Conservation (phyloP, 345 rosid species). For the Arabis alpina region DNA sequence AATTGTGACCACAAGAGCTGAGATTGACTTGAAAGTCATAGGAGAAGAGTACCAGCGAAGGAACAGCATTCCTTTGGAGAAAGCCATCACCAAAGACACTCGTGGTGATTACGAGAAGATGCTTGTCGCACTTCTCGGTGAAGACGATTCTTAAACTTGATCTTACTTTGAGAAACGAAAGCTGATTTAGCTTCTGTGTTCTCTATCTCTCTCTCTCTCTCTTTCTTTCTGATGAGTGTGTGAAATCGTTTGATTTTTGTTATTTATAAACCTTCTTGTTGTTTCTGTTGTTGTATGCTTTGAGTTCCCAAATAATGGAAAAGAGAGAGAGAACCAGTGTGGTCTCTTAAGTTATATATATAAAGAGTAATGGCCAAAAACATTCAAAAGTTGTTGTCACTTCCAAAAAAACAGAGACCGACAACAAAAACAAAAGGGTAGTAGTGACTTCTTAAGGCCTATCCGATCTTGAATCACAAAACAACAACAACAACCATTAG, state of each 20-base stretch:
- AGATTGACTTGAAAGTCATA: slow-evolving; percentile 65
- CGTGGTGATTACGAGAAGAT: slow-evolving; percentile 69
- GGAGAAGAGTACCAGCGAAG: slow-evolving; percentile 69
- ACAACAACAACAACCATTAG: background rate
- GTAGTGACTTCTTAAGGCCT: background rate
- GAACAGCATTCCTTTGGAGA: slow-evolving; percentile 60
- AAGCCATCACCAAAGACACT: slow-evolving; percentile 66
- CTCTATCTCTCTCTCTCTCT: slow-evolving; percentile 1
- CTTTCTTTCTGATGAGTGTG: slow-evolving; percentile 13
- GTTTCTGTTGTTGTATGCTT: slow-evolving; percentile 32
- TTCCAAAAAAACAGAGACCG: slow-evolving; percentile 17
- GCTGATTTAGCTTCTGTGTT: slow-evolving; percentile 8
- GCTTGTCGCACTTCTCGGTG: slow-evolving; percentile 67
- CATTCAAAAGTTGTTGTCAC: slow-evolving; percentile 20
- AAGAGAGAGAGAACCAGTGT: slow-evolving; percentile 37
- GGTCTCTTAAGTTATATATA: slow-evolving; percentile 28
- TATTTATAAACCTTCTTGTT: slow-evolving; percentile 1
- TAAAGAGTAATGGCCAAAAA: slow-evolving; percentile 15
- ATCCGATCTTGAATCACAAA: slow-evolving; percentile 11
- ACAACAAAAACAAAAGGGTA: slow-evolving; percentile 27
- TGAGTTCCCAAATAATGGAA: slow-evolving; percentile 29
- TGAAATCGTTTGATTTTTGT: slow-evolving; percentile 21
- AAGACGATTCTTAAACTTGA: slow-evolving; percentile 59
- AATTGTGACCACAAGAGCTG: slow-evolving; percentile 77
- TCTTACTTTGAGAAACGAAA: too few species aligned